Evolutionary conservation across 768 basidiomycete species (phyloP).

Genomic region (Tephrocybe sp.): DNA sequence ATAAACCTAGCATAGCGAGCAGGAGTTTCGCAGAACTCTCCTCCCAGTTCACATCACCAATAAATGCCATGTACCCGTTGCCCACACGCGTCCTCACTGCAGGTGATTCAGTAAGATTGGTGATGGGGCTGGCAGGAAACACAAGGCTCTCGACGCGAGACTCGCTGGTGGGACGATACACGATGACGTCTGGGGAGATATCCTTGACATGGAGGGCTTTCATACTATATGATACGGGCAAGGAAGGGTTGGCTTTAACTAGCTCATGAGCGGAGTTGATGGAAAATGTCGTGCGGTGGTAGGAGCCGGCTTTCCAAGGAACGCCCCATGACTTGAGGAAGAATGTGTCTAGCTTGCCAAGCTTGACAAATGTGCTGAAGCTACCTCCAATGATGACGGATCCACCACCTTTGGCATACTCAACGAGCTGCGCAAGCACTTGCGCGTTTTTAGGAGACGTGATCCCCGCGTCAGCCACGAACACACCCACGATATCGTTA

Average conservation of each 20-base stretch:
- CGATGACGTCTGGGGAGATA: slow-evolving; percentile 25
- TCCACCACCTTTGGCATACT: slow-evolving; percentile 37
- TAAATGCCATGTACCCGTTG: slow-evolving; percentile 36
- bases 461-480: slow-evolving; percentile 37
- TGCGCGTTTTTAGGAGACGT: slow-evolving; percentile 17
- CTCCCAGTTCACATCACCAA: slow-evolving; percentile 34
- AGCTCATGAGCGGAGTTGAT: slow-evolving; percentile 29
- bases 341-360: slow-evolving; percentile 23
- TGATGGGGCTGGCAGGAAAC: slow-evolving; percentile 17
- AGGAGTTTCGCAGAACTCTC: slow-evolving; percentile 24
- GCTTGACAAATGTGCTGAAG: slow-evolving; percentile 28
- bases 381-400: slow-evolving; percentile 32
- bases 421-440: slow-evolving; percentile 29
- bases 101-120: slow-evolving; percentile 18
- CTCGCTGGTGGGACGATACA: slow-evolving; percentile 28
- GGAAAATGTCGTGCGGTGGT: slow-evolving; percentile 36
- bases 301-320: slow-evolving; percentile 36
- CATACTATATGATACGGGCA: slow-evolving; percentile 36
- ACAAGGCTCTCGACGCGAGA: slow-evolving; percentile 27
- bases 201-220: slow-evolving; percentile 36
- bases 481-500: slow-evolving; percentile 27
- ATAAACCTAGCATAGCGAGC: slow-evolving; percentile 33
- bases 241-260: slow-evolving; percentile 26
- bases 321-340: slow-evolving; percentile 32
- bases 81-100: slow-evolving; percentile 28